Percentiles rank a stretch among this genome's conserved stretches.
These are phyloP conservation scores for Quercus ilex DNA, from an alignment of 306 rosid genomes.

Conservation along the genomic window DNA sequence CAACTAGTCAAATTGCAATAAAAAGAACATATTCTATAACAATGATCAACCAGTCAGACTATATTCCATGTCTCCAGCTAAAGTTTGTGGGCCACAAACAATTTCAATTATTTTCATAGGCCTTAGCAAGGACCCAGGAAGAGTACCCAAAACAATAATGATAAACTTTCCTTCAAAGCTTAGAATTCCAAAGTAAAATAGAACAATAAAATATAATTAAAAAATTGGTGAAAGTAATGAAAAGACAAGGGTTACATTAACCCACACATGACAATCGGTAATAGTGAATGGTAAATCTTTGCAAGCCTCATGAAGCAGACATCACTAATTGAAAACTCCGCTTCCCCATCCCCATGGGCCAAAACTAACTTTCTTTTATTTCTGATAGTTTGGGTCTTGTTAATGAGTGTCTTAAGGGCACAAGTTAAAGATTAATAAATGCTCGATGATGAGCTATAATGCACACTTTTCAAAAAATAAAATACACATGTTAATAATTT, in stretches of 20 bases:
- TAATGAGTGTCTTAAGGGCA: too few species aligned
- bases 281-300: too few species aligned
- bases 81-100: neutral
- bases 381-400: too few species aligned
- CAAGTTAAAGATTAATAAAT: too few species aligned
- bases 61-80: neutral
- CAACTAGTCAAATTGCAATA: neutral
- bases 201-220: neutral
- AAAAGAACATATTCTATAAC: neutral
- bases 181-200: neutral
- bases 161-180: neutral
- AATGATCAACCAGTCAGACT: neutral
- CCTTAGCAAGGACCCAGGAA: neutral
- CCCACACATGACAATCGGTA: neutral
- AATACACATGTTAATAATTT: too few species aligned
- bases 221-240: neutral
- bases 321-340: too few species aligned
- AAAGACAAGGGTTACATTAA: neutral
- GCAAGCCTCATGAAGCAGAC: too few species aligned
- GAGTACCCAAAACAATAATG: neutral
- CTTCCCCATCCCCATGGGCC: too few species aligned
- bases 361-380: too few species aligned
- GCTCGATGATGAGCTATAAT: too few species aligned
- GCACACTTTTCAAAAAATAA: too few species aligned
- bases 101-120: neutral